Base-by-base conservation (phyloP, 2,329 filamentous ascomycete species). In the Botrytis elliptica region DNA sequence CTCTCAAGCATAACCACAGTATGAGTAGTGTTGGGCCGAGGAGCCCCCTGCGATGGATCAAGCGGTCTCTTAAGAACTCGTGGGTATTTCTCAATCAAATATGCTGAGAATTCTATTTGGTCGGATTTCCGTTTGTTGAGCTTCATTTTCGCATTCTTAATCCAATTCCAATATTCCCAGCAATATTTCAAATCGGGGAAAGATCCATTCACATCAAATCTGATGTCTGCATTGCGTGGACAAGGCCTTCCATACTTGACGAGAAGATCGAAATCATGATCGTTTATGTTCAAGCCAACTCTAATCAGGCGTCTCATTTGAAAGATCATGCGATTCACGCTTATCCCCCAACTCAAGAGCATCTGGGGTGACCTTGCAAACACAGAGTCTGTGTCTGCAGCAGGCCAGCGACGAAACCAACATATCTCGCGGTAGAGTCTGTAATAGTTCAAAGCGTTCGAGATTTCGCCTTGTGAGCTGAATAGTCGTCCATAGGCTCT, bases 181-280 rank as follows among this genome's bases (percentile, higher is more conserved):
- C 25, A 40, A 20, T 25, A 6, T 3, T 57, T n/a, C 10, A 66
- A 20, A 49, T 42, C 8, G 7, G 55, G 36, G 4, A 10, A 18
- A 10, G 38, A 10, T 8, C 1, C 46, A 22, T 1, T 9, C 16
- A 1, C 16, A 6, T 42, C 25, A 12, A 22, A 4, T 1, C 16
- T 20, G 20, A 55, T 57, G 36, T 57, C 36, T 68, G 7, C 52
- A 10, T 3, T 18, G 25, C 10, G 8, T 29, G 59, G 59, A 29
- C 25, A 5, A n/a, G 46, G 22, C 4, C 6, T 29, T 29, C 42
- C 33, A 49, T 65, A 36, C 46, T 65, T 29, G 29, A 40, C 14
- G 18, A 65, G 42, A 52, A 71, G 69, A 71, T 71, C 57, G 14
- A 71, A 36, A 44, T 71, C 57, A 57, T 40, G 18, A 57, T n/a